Evolutionary conservation across 1,139 yeast species (phyloP).

Genomic region (Kodamaea sp.): DNA sequence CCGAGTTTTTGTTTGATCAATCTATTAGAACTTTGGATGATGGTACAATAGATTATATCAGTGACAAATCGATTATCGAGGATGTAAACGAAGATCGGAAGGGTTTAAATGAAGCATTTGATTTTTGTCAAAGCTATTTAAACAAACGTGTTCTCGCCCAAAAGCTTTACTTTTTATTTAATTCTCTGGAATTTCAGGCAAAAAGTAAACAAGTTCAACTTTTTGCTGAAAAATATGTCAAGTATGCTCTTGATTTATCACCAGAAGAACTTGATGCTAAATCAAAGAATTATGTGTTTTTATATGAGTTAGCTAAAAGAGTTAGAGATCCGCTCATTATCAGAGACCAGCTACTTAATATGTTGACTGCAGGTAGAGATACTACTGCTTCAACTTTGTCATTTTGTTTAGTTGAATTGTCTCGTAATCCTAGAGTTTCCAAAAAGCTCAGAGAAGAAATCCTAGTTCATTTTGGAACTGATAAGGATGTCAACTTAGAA

Average conservation of each 20-base stretch:
- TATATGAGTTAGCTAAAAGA: constrained; percentile 42
- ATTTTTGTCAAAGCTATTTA: constrained; percentile 27
- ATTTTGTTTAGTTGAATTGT: constrained; percentile 37
- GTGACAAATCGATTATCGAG: constrained; percentile 2
- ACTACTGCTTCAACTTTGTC: constrained; percentile 46
- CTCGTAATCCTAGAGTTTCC: constrained; percentile 37
- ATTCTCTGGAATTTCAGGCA: constrained; percentile 28
- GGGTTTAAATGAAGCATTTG: constrained; percentile 30
- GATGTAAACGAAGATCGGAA: constrained; percentile 23
- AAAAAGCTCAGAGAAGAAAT: constrained; percentile 31
- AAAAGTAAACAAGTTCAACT: constrained; percentile 16
- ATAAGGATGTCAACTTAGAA: constrained; percentile 25
- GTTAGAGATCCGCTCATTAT: constrained; percentile 40
- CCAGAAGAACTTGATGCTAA: constrained; percentile 35
- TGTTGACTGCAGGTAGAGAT: constrained; percentile 45
- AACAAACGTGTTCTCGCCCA: constrained; percentile 30
- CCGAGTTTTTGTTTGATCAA: constrained; percentile 41
- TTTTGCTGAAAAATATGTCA: constrained; percentile 32
- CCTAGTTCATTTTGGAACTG: constrained; percentile 33
- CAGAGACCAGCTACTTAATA: constrained; percentile 43
- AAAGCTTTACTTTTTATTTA: constrained; percentile 23
- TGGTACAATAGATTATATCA: constrained; percentile 24
- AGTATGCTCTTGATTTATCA: constrained; percentile 22
- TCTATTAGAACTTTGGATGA: constrained; percentile 31
- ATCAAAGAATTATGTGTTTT: constrained; percentile 35